A percentile compares a stretch with the other conserved stretches of the same genome.
Evolutionary conservation across 2,329 filamentous ascomycete genomes (phyloP).

Genomic region (Epichloe scottii): DNA sequence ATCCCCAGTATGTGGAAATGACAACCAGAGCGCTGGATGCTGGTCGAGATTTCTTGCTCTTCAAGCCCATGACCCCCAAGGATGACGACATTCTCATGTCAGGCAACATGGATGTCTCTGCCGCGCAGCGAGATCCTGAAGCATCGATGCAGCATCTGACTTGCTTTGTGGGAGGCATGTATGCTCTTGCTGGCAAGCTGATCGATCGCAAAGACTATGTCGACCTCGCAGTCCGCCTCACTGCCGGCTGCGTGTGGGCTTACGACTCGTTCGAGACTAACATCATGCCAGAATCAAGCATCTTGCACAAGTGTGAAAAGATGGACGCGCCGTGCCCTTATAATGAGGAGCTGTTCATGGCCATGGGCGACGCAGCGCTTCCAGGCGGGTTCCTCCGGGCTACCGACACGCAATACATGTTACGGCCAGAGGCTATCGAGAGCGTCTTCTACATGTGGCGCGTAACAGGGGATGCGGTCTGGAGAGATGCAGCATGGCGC

Average conservation of each 20-base stretch:
- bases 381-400: slow-evolving; percentile 46
- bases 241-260: slow-evolving; percentile 41
- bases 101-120: slow-evolving; percentile 24
- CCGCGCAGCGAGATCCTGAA: slow-evolving; percentile 16
- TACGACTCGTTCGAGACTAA: slow-evolving; percentile 36
- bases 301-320: slow-evolving; percentile 23
- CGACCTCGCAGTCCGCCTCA: slow-evolving; percentile 32
- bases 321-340: slow-evolving; percentile 24
- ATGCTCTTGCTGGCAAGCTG: slow-evolving; percentile 52
- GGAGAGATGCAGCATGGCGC: slow-evolving; percentile 33
- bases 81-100: slow-evolving; percentile 49
- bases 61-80: slow-evolving; percentile 50
- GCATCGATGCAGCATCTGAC: slow-evolving; percentile 44
- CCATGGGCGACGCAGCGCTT: slow-evolving; percentile 11
- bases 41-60: slow-evolving; percentile 51
- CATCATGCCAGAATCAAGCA: slow-evolving; percentile 41
- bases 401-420: slow-evolving; percentile 29
- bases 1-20: slow-evolving; percentile 50
- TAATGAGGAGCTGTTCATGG: slow-evolving; percentile 14
- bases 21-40: slow-evolving; percentile 51
- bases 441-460: slow-evolving; percentile 40
- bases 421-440: slow-evolving; percentile 40
- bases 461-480: slow-evolving; percentile 31
- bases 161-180: slow-evolving; percentile 61
- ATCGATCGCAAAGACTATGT: slow-evolving; percentile 37